Percentiles rank a stretch among this genome's conserved stretches.
Evolutionary conservation across 1,284 basidiomycete species (phyloP).

Genomic region (Mycena citricolor): DNA sequence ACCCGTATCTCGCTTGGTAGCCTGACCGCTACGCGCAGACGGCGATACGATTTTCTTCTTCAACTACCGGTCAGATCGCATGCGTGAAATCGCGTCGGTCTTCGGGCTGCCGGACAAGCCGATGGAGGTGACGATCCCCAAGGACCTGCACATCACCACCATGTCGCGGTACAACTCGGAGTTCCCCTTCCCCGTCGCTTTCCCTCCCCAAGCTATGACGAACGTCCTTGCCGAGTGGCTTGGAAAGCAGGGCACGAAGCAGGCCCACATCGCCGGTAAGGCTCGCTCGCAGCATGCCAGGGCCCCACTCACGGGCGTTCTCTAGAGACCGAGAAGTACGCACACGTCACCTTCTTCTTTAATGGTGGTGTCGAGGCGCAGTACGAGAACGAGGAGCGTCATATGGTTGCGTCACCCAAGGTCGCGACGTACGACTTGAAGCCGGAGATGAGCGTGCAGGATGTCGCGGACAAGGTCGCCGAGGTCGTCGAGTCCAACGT

Average conservation of each 20-base stretch:
- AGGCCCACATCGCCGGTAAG: conserved; percentile 81
- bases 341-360: conserved; percentile 96
- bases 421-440: conserved; percentile 88
- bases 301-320: neutral
- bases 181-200: conserved; percentile 84
- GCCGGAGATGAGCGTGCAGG: conserved; percentile 84
- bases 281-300: conserved; percentile 3
- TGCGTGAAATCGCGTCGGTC: conserved; percentile 84
- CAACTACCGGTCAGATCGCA: conserved; percentile 93
- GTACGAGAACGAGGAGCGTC: conserved; percentile 79
- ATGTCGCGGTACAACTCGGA: conserved; percentile 93
- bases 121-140: conserved; percentile 80
- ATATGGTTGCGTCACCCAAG: conserved; percentile 87
- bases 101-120: conserved; percentile 82
- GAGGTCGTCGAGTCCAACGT: conserved; percentile 70
- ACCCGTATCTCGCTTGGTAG: too few relatives aligned
- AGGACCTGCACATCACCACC: conserved; percentile 80
- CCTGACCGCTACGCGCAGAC: too few relatives aligned
- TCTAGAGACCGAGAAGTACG: conserved; percentile 90
- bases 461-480: conserved; percentile 86
- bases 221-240: conserved; percentile 92
- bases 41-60: conserved; percentile 87
- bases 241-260: conserved; percentile 72
- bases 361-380: conserved; percentile 90
- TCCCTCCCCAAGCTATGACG: conserved; percentile 87